Evolutionary conservation across 495 filamentous ascomycete genomes (phyloP).

Genomic region (Hypoxylon fuscum): DNA sequence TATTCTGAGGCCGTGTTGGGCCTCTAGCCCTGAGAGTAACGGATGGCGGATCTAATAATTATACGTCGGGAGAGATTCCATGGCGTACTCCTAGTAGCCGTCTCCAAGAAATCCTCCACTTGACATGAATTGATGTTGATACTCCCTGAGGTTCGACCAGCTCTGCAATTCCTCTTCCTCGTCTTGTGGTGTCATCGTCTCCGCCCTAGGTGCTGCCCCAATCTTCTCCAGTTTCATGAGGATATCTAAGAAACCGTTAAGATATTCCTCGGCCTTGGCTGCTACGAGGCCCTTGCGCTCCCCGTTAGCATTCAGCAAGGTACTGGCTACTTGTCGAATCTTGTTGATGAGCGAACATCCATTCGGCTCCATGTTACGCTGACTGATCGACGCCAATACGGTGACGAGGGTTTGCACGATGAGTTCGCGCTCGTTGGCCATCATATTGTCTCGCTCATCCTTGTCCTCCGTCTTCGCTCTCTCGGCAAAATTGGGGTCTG

Average conservation of each 20-base stretch:
- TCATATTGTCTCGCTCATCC: slow-evolving; percentile 58
- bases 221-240: slow-evolving; percentile 73
- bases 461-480: slow-evolving; percentile 27
- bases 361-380: slow-evolving; percentile 85
- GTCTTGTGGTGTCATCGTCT: slow-evolving; percentile 57
- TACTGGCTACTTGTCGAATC: slow-evolving; percentile 79
- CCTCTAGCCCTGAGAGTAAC: too few species aligned
- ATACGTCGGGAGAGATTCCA: too few species aligned
- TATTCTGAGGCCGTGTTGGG: too few species aligned
- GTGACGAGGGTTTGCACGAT: slow-evolving; percentile 79
- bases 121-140: slow-evolving; percentile 75
- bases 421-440: slow-evolving; percentile 74
- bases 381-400: slow-evolving; percentile 73
- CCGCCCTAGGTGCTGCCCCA: slow-evolving; percentile 41
- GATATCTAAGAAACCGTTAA: slow-evolving; percentile 73
- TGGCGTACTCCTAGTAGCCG: slow-evolving; percentile 10
- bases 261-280: slow-evolving; percentile 68
- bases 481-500: slow-evolving; percentile 43
- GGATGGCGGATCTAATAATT: too few species aligned
- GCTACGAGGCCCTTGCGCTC: slow-evolving; percentile 65
- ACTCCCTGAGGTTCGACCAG: slow-evolving; percentile 79
- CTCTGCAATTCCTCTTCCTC: slow-evolving; percentile 76
- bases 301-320: slow-evolving; percentile 70
- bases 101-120: slow-evolving; percentile 61
- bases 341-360: slow-evolving; percentile 74